Conservation (phyloP, 306 rosid genomes). For the Potentilla sterilis region DNA sequence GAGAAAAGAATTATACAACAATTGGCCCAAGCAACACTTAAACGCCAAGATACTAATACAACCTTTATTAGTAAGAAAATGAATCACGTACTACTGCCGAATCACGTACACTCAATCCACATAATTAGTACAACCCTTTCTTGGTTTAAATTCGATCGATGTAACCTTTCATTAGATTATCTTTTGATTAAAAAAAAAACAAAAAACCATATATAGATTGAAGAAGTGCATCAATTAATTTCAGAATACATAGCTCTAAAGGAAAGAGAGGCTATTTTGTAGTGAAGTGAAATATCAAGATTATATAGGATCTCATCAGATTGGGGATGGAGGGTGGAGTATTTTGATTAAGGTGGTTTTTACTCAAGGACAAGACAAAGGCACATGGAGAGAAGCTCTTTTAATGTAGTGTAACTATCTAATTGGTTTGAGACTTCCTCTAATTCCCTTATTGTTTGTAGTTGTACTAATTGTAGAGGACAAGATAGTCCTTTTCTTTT, state of each 20-base stretch:
- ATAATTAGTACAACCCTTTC: too few relatives aligned
- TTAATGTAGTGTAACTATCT: background rate
- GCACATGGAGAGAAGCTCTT: conserved; percentile 61
- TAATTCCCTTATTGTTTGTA: conserved; percentile 2
- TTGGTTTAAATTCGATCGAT: too few relatives aligned
- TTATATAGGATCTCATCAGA: conserved; percentile 19
- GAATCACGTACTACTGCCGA: too few relatives aligned
- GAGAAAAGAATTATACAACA: too few relatives aligned
- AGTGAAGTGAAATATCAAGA: conserved; percentile 24
- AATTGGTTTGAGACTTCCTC: conserved; percentile 28
- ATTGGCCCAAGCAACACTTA: too few relatives aligned
- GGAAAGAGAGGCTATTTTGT: conserved; percentile 38
- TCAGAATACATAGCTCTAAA: conserved; percentile 16
- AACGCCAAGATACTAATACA: too few relatives aligned
- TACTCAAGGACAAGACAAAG: conserved; percentile 62
- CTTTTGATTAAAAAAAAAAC: too few relatives aligned
- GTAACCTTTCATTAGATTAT: too few relatives aligned
- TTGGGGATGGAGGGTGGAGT: conserved; percentile 32
- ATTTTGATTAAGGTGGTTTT: conserved; percentile 53
- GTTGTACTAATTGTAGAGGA: conserved; percentile 32
- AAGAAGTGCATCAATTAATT: too few relatives aligned
- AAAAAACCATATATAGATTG: too few relatives aligned
- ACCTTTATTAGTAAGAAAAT: too few relatives aligned
- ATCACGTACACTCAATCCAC: too few relatives aligned
- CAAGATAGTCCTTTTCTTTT: conserved; percentile 50